A percentile compares a stretch with the other conserved stretches of the same genome.
Conservation (phyloP, 1,284 basidiomycete genomes). For the Apiotrichum gracile region DNA sequence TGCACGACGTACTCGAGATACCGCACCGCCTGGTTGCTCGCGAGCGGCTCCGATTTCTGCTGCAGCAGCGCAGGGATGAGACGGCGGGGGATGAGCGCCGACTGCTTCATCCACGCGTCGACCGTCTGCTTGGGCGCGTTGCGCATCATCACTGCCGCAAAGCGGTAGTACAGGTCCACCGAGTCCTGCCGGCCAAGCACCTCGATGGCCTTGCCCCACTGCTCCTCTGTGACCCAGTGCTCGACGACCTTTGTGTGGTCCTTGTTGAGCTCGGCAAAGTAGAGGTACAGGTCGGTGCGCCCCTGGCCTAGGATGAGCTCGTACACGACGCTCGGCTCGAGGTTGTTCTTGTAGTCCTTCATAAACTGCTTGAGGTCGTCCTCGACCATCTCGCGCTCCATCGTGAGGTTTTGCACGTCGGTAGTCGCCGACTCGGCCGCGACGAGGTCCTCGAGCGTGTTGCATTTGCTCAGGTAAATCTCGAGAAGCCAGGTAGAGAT, state of each 20-base stretch:
- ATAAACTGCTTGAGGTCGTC: constrained; percentile 91
- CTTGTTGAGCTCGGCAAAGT: constrained; percentile 76
- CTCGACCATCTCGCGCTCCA: constrained; percentile 77
- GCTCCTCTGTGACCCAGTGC: constrained; percentile 84
- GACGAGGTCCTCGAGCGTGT: constrained; percentile 78
- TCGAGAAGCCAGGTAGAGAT: constrained; percentile 97
- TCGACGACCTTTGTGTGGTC: constrained; percentile 81
- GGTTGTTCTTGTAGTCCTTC: constrained; percentile 80
- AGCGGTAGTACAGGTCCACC: constrained; percentile 88
- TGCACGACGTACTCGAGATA: constrained; percentile 83
- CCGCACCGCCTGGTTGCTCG: constrained; percentile 73
- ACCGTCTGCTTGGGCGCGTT: constrained; percentile 82
- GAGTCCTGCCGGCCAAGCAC: constrained; percentile 77
- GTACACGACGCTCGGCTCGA: constrained; percentile 80
- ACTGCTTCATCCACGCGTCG: constrained; percentile 83
- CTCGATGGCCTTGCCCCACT: constrained; percentile 87
- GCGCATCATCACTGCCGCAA: constrained; percentile 79
- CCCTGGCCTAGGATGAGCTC: constrained; percentile 92
- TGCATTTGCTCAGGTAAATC: constrained; percentile 93
- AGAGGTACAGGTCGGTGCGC: constrained; percentile 82
- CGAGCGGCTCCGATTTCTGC: constrained; percentile 51
- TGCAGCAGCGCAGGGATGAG: constrained; percentile 87
- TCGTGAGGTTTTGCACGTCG: constrained; percentile 76
- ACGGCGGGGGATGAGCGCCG: constrained; percentile 69
- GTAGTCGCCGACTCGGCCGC: constrained; percentile 70